Percentiles rank a stretch among this genome's conserved stretches.
These are phyloP conservation scores for Sergeia podlipaevii DNA, from an alignment of 208 protist species.

Conservation along the genomic window DNA sequence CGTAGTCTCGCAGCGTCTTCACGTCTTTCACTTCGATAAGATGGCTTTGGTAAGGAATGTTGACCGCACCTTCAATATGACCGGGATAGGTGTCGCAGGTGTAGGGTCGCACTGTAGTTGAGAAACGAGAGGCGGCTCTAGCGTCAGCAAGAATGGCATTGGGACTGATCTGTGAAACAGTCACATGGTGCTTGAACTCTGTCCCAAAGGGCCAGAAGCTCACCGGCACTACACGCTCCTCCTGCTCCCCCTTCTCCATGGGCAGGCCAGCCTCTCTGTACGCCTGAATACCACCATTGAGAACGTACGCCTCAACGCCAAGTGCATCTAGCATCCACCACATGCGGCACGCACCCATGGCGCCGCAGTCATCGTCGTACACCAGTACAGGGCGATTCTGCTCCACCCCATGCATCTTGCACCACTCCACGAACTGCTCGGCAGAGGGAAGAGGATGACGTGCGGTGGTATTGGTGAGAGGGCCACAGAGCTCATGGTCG, in stretches of 20 bases:
- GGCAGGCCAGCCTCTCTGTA: constrained; percentile 37
- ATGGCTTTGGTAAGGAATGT: constrained; percentile 43
- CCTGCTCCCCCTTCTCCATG: constrained; percentile 24
- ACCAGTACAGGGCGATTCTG: constrained; percentile 51
- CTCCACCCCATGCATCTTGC: constrained; percentile 38
- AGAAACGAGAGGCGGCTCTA: constrained; percentile 42
- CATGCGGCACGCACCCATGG: constrained; percentile 66
- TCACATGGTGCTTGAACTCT: constrained; percentile 26
- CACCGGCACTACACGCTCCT: constrained; percentile 5
- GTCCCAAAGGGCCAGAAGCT: constrained; percentile 42
- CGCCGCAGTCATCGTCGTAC: constrained; percentile 82
- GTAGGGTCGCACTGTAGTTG: constrained; percentile 61
- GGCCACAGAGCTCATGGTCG: constrained; percentile 42
- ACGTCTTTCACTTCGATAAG: constrained; percentile 12
- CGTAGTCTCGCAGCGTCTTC: constrained; percentile 31
- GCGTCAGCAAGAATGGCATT: constrained; percentile 66
- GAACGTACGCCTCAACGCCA: constrained; percentile 76
- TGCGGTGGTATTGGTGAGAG: constrained; percentile 18
- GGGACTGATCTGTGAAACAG: constrained; percentile 32
- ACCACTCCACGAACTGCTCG: constrained; percentile 59
- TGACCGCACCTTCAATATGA: constrained; percentile 68
- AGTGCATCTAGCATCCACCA: constrained; percentile 88
- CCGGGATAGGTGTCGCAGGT: constrained; percentile 49
- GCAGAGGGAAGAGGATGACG: constrained; percentile 60
- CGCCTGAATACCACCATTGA: constrained; percentile 67